phyloP scores from a whole-genome alignment of 768 basidiomycete genomes.

The Tulasnella sp. region DNA sequence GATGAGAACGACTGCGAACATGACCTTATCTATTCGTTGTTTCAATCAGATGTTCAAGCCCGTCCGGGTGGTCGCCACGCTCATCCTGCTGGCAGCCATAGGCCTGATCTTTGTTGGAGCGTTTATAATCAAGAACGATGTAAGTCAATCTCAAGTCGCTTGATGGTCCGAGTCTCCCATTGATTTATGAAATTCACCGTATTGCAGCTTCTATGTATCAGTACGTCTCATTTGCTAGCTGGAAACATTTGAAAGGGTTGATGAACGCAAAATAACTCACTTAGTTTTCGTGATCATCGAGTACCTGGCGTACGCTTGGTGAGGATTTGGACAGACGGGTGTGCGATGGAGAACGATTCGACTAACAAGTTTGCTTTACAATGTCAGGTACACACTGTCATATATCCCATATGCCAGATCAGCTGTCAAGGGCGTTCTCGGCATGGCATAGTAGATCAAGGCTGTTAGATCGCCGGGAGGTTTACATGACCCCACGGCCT shows the following conservation, averaged over 20 bases:
- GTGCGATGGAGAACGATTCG: background rate
- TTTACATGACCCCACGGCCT: too few species aligned
- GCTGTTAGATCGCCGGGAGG: too few species aligned
- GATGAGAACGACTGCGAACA: background rate
- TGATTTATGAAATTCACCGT: too few species aligned
- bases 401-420: constrained; percentile 81
- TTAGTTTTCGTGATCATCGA: constrained; percentile 84
- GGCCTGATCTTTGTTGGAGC: constrained; percentile 77
- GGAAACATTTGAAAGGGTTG: background rate
- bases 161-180: too few species aligned
- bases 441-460: constrained; percentile 1
- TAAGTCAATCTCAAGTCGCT: too few species aligned
- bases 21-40: background rate
- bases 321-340: constrained; percentile 34
- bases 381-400: constrained; percentile 27
- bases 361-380: background rate
- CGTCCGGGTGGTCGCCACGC: constrained; percentile 68
- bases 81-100: constrained; percentile 69
- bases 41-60: constrained; percentile 81
- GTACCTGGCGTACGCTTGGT: constrained; percentile 89
- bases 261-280: background rate
- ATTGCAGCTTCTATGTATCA: constrained; percentile 18
- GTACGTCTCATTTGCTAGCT: constrained; percentile 18
- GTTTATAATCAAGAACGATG: constrained; percentile 54
- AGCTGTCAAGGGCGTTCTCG: constrained; percentile 16